Base-by-base conservation (phyloP, 1,139 yeast species). In the Saccharomyces uvarum region DNA sequence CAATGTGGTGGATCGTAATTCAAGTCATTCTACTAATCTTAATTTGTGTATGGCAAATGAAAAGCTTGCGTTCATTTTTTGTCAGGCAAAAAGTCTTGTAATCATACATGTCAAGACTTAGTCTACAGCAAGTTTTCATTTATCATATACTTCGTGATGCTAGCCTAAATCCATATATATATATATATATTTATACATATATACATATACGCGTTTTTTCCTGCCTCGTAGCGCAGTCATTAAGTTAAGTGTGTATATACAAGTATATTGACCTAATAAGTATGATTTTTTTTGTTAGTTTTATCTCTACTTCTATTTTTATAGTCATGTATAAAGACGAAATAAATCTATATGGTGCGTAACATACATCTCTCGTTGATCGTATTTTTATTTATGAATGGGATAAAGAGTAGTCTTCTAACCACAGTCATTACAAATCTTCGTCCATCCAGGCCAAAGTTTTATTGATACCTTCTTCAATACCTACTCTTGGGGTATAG, bases 381-480 rank as follows among this genome's bases (percentile, higher is more conserved):
- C 44, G n/a, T 38, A 38, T 19, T 38, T 6, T 38, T 24, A 11
- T 16, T 38, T 13, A 38, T 38, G 19, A 19, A 19, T 19, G 44
- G 44, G 19, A 4, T 11, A 38, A 38, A 38, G 13, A 38, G 44
- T 13, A 11, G 3, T 38, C 44, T 28, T 28, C 24, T 16, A 7
- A 38, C 24, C 9, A 38, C 11, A 19, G 44, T 26, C 11, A 16
- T 38, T 38, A 51, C 51, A 59, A 51, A 46, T 52, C 76, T 70
- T 89, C 96, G 67, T 90, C 86, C 86, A 90, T 84, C 95, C 97
- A 90, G 54, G 83, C 88, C 55, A 90, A 76, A 1, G 97, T 90
- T 59, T 79, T 79, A 58, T 77, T 77, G 61, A 93, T 88, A 53
- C 97, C 99, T 54, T 86, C 82, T 67, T 88, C 95, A 50, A 93